These are phyloP conservation scores for Cenchrus purpureus DNA, from an alignment of 176 grass and related monocot species.

Conservation along the genomic window DNA sequence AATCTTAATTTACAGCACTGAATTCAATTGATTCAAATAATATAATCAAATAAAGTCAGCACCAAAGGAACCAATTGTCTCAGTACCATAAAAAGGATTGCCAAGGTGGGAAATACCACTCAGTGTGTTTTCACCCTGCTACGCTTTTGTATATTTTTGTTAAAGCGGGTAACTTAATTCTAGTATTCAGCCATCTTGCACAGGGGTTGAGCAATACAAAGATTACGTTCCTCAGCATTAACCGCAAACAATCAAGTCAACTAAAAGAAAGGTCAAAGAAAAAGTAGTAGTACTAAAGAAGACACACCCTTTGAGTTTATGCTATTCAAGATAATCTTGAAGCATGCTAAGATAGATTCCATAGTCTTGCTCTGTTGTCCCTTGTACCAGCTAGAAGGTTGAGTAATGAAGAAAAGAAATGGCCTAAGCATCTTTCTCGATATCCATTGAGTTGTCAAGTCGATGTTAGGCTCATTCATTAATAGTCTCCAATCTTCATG, in stretches of 20 bases:
- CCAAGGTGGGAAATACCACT: neutral
- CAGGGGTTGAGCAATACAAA: conserved; percentile 20
- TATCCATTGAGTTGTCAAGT: conserved; percentile 68
- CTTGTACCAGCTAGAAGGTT: conserved; percentile 58
- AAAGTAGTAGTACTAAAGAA: conserved; percentile 26
- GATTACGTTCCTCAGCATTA: neutral
- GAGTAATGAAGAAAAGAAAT: conserved; percentile 87
- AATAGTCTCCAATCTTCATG: conserved; percentile 71
- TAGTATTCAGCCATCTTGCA: neutral
- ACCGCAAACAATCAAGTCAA: conserved; percentile 7
- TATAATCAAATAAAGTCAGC: conserved; percentile 14
- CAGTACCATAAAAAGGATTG: neutral
- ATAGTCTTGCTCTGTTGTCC: conserved; percentile 45
- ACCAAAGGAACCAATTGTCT: neutral
- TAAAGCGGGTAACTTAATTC: conserved; percentile 6
- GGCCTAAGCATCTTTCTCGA: conserved; percentile 80
- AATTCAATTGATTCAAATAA: conserved; percentile 4
- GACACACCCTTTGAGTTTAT: conserved; percentile 74
- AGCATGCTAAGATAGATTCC: conserved; percentile 66
- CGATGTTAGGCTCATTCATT: conserved; percentile 52
- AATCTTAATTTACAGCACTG: conserved; percentile 1
- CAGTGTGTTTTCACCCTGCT: neutral
- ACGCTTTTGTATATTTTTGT: conserved; percentile 24
- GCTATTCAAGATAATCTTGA: conserved; percentile 83
- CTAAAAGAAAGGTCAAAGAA: conserved; percentile 18